Base-by-base conservation (phyloP, 352 stramenopile species). In the Peronospora destructor region DNA sequence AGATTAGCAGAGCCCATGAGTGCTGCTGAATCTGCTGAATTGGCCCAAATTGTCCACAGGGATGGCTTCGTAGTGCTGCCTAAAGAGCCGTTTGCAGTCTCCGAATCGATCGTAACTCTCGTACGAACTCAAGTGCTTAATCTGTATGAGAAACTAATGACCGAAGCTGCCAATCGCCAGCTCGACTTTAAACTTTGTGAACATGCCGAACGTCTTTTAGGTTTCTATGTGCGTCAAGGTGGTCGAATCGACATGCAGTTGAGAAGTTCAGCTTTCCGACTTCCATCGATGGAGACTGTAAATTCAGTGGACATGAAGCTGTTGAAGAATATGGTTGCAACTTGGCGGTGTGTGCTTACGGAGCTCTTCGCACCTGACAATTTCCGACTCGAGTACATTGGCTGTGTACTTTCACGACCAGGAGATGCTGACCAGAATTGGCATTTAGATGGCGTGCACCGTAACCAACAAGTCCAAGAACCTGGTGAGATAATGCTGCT, bases 221-320 rank as follows among this genome's bases (percentile, higher is more conserved):
- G 78, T 14, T 89, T 89, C 26, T 87, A 89, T 61, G 71, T 85
- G 32, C 75, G 78, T 3, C 50, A 85, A 40, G 78, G 78, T 17
- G 78, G 78, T 28, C 73, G 78, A 35, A 67, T 87, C 30, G 78
- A 89, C 60, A 85, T 87, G 71, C 71, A 85, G 21, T 59, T 89
- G 34, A 57, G 46, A 30, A 63, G 49, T 29, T 40, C 36, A 2
- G 53, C 56, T 2, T 56, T 64, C 36, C 56, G 59, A 37, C 54
- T 45, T 13, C 23, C 25, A 2, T 37, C 17, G 32, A 7, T 38
- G n/a, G 26, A 53, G 13, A 35, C 35, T 36, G 53, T 65, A 14
- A 59, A 70, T 14, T 45, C 40, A 0, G 29, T 76, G 25, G 66
- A 74, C 13, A 46, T 60, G 25, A 38, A 40, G 29, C 40, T 56